These are phyloP conservation scores for Xylaria sp. DNA, from an alignment of 495 filamentous ascomycete genomes.

Conservation along the genomic window DNA sequence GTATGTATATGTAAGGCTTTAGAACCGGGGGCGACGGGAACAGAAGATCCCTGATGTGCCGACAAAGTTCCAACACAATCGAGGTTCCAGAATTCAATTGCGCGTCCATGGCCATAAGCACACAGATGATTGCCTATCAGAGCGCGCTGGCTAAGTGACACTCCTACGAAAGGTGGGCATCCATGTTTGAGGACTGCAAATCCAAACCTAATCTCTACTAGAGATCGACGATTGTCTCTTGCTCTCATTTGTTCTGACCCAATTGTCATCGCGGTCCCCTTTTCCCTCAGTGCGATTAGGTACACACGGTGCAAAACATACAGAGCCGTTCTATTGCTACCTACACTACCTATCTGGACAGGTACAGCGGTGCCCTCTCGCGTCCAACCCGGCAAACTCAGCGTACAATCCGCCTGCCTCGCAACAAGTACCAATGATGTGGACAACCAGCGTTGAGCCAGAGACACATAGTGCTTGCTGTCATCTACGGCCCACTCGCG, in stretches of 20 bases:
- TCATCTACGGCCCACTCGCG: slow-evolving; percentile 20
- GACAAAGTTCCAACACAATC: slow-evolving; percentile 26
- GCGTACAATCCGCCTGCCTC: not conserved
- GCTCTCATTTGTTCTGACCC: slow-evolving; percentile 17
- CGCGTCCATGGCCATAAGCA: slow-evolving; percentile 26
- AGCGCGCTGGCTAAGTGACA: slow-evolving; percentile 3
- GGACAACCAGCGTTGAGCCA: not conserved
- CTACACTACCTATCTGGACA: no score
- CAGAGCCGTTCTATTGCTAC: no score
- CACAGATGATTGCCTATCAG: slow-evolving; percentile 9
- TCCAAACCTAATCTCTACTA: slow-evolving; percentile 11
- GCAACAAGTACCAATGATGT: not conserved
- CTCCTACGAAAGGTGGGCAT: slow-evolving; percentile 14
- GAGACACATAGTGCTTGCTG: slow-evolving; percentile 19
- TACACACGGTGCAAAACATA: slow-evolving; percentile 11
- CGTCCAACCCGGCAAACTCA: no score
- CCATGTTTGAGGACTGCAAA: slow-evolving; percentile 20
- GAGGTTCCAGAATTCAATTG: slow-evolving; percentile 22
- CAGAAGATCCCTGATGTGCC: slow-evolving; percentile 25
- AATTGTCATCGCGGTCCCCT: slow-evolving; percentile 2
- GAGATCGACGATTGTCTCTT: slow-evolving; percentile 20
- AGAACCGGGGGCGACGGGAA: slow-evolving; percentile 4
- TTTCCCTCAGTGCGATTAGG: not conserved
- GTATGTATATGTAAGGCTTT: not conserved
- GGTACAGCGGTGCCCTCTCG: not conserved